A percentile compares a stretch with the other conserved stretches of the same genome.
Conservation (phyloP, 148 eudicot species). For the Vaccinium corymbosum region DNA sequence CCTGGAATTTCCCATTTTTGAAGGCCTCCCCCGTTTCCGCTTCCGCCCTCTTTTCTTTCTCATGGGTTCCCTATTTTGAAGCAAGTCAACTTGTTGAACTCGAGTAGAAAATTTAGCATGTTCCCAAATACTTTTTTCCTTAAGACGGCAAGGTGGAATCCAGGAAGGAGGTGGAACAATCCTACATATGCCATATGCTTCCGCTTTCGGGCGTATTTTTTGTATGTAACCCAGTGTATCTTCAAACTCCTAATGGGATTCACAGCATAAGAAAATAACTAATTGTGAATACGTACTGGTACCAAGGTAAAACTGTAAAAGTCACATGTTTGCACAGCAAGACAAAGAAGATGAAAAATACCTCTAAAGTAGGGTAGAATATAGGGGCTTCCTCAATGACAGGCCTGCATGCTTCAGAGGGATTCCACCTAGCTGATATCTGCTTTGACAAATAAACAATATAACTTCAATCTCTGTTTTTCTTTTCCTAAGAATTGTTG, state of each 20-base stretch:
- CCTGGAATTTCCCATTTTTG: constrained; percentile 34
- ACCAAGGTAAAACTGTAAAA: background rate
- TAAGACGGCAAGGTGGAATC: constrained; percentile 59
- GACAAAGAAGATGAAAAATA: constrained; percentile 15
- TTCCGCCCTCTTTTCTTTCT: constrained; percentile 44
- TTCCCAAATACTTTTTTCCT: constrained; percentile 43
- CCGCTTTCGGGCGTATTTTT: constrained; percentile 47
- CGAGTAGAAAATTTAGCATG: constrained; percentile 52
- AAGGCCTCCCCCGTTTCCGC: constrained; percentile 39
- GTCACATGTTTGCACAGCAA: background rate
- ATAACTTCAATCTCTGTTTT: background rate
- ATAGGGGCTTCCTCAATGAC: constrained; percentile 51
- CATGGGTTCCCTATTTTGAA: constrained; percentile 68
- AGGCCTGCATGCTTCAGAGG: constrained; percentile 46
- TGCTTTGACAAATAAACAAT: constrained; percentile 19
- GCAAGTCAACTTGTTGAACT: constrained; percentile 60
- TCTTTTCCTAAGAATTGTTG: background rate
- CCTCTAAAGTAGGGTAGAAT: constrained; percentile 59
- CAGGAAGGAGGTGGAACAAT: constrained; percentile 65
- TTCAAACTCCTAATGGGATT: constrained; percentile 48
- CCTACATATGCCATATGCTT: constrained; percentile 60
- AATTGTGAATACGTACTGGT: background rate
- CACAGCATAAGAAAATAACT: background rate
- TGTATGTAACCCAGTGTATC: constrained; percentile 57
- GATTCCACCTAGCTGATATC: constrained; percentile 56